phyloP scores from a whole-genome alignment of 306 rosid species.

The peach (Prunus persica) region DNA sequence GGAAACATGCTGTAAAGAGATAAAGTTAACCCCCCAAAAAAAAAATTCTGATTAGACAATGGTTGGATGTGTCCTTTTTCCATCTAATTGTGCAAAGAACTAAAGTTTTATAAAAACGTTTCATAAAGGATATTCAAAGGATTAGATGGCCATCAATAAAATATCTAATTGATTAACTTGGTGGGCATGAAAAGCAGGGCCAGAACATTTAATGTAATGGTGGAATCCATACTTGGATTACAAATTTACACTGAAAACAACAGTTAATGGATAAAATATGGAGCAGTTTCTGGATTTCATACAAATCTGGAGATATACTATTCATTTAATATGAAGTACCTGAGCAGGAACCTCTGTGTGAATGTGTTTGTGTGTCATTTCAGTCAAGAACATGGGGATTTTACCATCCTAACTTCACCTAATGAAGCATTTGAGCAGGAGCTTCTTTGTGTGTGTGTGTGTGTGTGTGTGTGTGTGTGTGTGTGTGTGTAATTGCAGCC shows the following conservation, averaged over 20 bases:
- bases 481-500: background rate
- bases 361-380: background rate
- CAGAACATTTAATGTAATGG: background rate
- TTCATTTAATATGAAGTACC: background rate
- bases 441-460: background rate
- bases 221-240: background rate
- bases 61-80: background rate
- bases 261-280: background rate
- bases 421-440: background rate
- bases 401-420: background rate
- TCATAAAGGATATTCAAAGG: background rate
- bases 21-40: conserved; percentile 3
- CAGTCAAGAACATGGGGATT: background rate
- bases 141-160: background rate
- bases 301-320: background rate
- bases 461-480: background rate
- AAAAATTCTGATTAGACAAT: background rate
- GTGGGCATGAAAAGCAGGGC: background rate
- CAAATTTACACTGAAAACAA: background rate
- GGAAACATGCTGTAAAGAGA: conserved; percentile 78
- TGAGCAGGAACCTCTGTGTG: background rate
- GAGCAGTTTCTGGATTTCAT: background rate
- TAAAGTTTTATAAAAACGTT: background rate
- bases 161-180: conserved; percentile 1
- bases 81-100: background rate